Percentiles rank a stretch among this genome's conserved stretches.
phyloP scores from a whole-genome alignment of 306 rosid species.

The Trifolium subterraneum region DNA sequence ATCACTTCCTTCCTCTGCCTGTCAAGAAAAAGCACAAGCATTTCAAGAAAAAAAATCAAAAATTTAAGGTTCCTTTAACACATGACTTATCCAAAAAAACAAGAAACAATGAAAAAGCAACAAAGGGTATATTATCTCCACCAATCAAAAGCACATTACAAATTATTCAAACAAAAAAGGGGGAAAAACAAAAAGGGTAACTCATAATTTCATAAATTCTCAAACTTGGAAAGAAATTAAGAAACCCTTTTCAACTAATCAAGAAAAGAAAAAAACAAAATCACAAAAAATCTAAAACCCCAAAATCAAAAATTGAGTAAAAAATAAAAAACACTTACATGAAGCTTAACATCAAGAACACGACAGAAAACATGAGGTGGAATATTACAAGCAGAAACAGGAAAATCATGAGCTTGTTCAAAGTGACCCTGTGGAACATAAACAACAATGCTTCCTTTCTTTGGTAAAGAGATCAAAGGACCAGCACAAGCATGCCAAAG shows the following conservation, averaged over 20 bases:
- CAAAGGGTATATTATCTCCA: conserved; percentile 19
- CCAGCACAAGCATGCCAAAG: conserved; percentile 99
- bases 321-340: conserved; percentile 52
- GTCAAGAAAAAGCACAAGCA: conserved; percentile 41
- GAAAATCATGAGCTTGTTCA: conserved; percentile 76
- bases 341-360: conserved; percentile 91
- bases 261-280: conserved; percentile 27
- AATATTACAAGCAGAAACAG: conserved; percentile 62
- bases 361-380: conserved; percentile 95
- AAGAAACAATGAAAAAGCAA: neutral
- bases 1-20: conserved; percentile 96
- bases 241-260: neutral
- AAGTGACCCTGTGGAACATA: conserved; percentile 94
- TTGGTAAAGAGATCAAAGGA: conserved; percentile 86
- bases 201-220: conserved; percentile 12
- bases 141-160: conserved; percentile 22
- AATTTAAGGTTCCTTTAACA: neutral
- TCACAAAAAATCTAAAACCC: conserved; percentile 36
- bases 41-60: conserved; percentile 33
- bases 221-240: neutral
- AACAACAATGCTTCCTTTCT: conserved; percentile 84
- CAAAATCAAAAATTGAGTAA: conserved; percentile 23
- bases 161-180: neutral
- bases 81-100: conserved; percentile 9
- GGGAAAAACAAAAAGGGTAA: neutral